A percentile compares a stretch with the other conserved stretches of the same genome.
These are phyloP conservation scores for Cutaneotrichosporon mucoides DNA, from an alignment of 1,284 basidiomycete species.

Conservation along the genomic window DNA sequence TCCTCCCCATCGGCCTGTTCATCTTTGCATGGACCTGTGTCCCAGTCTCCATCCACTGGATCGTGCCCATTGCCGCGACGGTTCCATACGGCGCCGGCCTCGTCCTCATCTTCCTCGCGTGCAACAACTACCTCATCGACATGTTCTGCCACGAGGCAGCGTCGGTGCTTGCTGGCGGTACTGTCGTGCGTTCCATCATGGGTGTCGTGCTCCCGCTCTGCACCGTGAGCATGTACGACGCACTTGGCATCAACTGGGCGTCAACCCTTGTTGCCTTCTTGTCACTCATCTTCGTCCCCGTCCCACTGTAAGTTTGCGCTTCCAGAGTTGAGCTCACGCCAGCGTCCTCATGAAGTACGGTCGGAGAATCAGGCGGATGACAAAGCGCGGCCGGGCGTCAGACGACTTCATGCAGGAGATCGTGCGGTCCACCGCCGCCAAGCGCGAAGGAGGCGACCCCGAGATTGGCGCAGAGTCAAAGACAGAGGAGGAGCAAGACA, in stretches of 20 bases:
- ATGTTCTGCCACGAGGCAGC: slow-evolving; percentile 50
- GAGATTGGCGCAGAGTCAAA: background rate
- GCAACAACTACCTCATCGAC: slow-evolving; percentile 49
- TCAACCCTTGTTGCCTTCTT: slow-evolving; percentile 30
- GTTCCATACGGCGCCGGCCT: slow-evolving; percentile 56
- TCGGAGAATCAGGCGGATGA: slow-evolving; percentile 22
- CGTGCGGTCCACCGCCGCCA: background rate
- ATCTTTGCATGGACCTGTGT: slow-evolving; percentile 55
- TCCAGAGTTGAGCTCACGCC: background rate
- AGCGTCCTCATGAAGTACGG: slow-evolving; percentile 26
- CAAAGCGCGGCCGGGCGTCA: slow-evolving; percentile 21
- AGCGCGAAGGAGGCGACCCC: background rate
- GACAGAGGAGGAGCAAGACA: background rate
- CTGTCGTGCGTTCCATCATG: slow-evolving; percentile 61
- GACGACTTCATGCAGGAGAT: slow-evolving; percentile 11
- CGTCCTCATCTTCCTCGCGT: slow-evolving; percentile 32
- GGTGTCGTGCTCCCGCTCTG: slow-evolving; percentile 59
- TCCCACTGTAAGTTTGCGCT: slow-evolving; percentile 6
- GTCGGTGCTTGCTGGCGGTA: slow-evolving; percentile 63
- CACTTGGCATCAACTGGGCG: slow-evolving; percentile 60
- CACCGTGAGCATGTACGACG: slow-evolving; percentile 56
- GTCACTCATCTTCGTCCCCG: slow-evolving; percentile 20
- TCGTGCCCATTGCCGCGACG: slow-evolving; percentile 57
- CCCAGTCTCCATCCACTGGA: slow-evolving; percentile 57
- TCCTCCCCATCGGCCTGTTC: slow-evolving; percentile 51